Conservation (phyloP, 345 rosid genomes). For the Lepidium sativum region DNA sequence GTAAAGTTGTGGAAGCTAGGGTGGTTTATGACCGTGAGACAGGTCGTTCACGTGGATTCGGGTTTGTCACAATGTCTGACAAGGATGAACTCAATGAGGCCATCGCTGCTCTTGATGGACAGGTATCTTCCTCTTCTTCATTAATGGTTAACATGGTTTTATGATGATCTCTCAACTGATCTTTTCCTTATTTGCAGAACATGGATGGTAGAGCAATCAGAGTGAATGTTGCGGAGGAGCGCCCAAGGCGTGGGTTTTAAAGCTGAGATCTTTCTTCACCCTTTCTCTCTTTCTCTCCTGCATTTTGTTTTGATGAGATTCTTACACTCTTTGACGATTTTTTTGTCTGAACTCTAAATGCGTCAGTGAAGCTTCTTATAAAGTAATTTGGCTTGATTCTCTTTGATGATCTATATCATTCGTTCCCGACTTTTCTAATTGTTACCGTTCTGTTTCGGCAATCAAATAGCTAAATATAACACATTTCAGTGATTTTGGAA, state of each 20-base stretch:
- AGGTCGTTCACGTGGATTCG: conserved; percentile 95
- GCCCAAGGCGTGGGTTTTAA: conserved; percentile 66
- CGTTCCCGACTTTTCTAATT: background rate
- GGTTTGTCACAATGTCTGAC: conserved; percentile 75
- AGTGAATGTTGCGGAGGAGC: conserved; percentile 78
- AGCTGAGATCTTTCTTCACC: background rate
- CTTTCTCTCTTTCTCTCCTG: background rate
- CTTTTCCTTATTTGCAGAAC: conserved; percentile 39
- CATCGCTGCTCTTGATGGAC: conserved; percentile 87
- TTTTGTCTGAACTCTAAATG: conserved; percentile 17
- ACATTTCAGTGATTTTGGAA: background rate
- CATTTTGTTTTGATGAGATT: conserved; percentile 23
- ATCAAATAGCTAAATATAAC: background rate
- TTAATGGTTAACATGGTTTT: background rate
- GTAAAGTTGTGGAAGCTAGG: conserved; percentile 73
- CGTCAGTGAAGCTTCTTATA: conserved; percentile 14
- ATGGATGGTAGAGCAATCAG: conserved; percentile 87
- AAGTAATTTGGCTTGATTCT: conserved; percentile 7
- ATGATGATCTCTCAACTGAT: background rate
- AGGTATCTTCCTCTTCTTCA: conserved; percentile 37
- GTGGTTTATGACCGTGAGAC: conserved; percentile 79
- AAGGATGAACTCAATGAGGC: conserved; percentile 80
- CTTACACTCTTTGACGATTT: conserved; percentile 23
- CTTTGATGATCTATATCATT: background rate
- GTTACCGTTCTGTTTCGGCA: background rate